Evolutionary conservation across 2,329 filamentous ascomycete species (phyloP), one percentile per base, ranked within the genome.

Genomic region (Chrysoporthe cubensis): DNA sequence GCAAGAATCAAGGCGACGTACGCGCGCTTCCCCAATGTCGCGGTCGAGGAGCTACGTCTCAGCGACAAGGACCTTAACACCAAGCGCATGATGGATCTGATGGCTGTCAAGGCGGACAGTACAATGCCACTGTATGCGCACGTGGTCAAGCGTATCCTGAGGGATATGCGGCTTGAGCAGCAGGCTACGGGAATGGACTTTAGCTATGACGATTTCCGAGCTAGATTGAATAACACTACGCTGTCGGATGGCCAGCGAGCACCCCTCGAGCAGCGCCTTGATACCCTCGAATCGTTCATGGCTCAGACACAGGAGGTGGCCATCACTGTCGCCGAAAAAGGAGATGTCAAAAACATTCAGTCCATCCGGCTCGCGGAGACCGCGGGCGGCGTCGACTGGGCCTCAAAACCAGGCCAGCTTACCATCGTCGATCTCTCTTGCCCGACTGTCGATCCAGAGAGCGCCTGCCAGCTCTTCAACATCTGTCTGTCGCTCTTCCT

Each of bases 381-480:
- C 42, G 13, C 32, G 26, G 32, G 11, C 6, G 7, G 32, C 4
- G 48, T 26, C 40, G 48, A 64, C 46, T 64, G 60, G 44, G 18
- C 18, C 6, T 56, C 64, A 0, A 48, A 76, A 71, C 62, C 74
- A 7, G 76, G 78, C 4, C 76, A 77, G 44, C 73, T 82, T 8
- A 82, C 79, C 4, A 78, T 82, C 26, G 73, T 75, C 67, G 92
- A 96, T 72, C 79, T 96, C 0, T 91, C 88, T 0, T 92, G 91
- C 74, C 89, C 91, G 0, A 93, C 90, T 71, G 81, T 94, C 5
- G 89, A 89, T 0, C 76, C 87, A 0, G 85, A 88, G 34, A 87
- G 85, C 48, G 91, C 91, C 0, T 95, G 91, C 73, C 82, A 86
- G 0, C 79, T 95, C 0, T 95, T 95, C 77, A 89, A 91, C 64